These are phyloP conservation scores for Plasmodium fragile DNA, from an alignment of 169 alveolate species.

Conservation along the genomic window DNA sequence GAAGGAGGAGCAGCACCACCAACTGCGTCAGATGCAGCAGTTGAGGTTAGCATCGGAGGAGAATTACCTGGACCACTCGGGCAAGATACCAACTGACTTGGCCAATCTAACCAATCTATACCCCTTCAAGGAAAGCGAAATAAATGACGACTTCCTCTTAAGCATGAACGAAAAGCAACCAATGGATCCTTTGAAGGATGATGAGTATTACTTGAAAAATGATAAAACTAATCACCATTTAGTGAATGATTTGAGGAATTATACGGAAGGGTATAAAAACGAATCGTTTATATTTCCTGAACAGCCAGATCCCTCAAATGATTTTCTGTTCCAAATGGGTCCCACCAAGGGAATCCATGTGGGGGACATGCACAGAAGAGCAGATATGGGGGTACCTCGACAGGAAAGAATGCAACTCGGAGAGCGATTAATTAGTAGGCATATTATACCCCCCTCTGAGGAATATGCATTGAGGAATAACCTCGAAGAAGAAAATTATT, in stretches of 20 bases:
- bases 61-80: not conserved
- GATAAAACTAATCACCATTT: not conserved
- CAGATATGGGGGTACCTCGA: not conserved
- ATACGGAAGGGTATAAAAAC: not conserved
- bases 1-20: not conserved
- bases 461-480: constrained; percentile 9
- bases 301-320: not conserved
- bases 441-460: constrained; percentile 1
- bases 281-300: not conserved
- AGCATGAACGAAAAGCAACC: not conserved
- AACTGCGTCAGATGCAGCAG: not conserved
- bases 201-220: not conserved
- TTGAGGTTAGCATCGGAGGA: not conserved
- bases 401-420: not conserved
- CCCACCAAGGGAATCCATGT: not conserved
- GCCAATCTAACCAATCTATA: not conserved
- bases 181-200: not conserved
- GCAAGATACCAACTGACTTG: not conserved
- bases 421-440: not conserved
- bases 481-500: constrained; percentile 19
- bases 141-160: not conserved
- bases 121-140: not conserved
- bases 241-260: not conserved
- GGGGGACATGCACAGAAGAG: not conserved
- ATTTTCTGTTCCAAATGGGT: not conserved